Conservation (phyloP, 257 asterid species). For the Eucommia ulmoides region DNA sequence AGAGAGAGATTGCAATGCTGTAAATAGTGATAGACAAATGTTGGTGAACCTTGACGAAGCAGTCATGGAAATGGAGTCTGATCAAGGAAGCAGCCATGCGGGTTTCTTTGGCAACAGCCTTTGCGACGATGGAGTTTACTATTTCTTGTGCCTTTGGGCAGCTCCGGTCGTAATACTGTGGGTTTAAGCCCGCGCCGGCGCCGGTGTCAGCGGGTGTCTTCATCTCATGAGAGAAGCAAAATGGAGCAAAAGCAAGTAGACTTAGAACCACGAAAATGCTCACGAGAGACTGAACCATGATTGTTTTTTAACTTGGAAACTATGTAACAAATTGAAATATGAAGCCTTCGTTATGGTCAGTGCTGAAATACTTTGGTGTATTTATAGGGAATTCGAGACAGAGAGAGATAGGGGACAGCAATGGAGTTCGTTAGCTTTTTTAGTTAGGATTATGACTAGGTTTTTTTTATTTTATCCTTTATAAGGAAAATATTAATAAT, state of each 20-base stretch:
- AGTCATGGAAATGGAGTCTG: slow-evolving; percentile 50
- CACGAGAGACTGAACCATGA: slow-evolving; percentile 11
- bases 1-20: too few species aligned
- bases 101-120: slow-evolving; percentile 28
- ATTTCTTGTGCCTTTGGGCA: slow-evolving; percentile 30
- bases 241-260: slow-evolving; percentile 14
- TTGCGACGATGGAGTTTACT: slow-evolving; percentile 13
- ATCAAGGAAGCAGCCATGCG: slow-evolving; percentile 51
- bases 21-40: too few species aligned
- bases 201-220: slow-evolving; percentile 18
- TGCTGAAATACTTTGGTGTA: not conserved
- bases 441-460: too few species aligned
- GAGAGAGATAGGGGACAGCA: too few species aligned
- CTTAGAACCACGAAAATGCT: slow-evolving; percentile 6
- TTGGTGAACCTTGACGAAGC: slow-evolving; percentile 44
- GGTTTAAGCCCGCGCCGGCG: too few species aligned
- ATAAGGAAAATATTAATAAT: too few species aligned
- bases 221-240: slow-evolving; percentile 13
- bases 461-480: too few species aligned
- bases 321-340: too few species aligned
- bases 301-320: not conserved
- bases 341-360: not conserved
- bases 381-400: not conserved
- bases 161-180: slow-evolving; percentile 29
- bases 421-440: too few species aligned